Conservation (phyloP, 192 early-diverging fungal genomes). For the Entomortierella lignicola region DNA sequence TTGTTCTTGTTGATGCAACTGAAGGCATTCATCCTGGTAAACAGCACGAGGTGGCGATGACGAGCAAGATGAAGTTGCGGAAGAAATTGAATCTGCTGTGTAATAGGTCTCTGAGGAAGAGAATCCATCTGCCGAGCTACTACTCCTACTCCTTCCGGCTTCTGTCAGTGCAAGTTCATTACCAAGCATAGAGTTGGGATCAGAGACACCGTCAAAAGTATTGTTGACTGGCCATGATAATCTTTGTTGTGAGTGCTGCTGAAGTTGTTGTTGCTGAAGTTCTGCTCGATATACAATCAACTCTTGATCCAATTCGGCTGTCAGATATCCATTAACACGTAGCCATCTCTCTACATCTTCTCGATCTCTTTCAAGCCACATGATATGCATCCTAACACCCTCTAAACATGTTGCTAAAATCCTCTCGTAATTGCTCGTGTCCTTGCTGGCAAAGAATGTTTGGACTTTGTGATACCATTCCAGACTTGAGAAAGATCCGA, state of each 20-base stretch:
- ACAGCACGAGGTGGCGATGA: slow-evolving; percentile 19
- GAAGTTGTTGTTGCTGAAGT: neutral
- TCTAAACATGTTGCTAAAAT: slow-evolving; percentile 70
- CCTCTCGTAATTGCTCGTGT: slow-evolving; percentile 61
- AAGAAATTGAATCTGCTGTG: slow-evolving; percentile 6
- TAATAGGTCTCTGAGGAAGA: slow-evolving; percentile 14
- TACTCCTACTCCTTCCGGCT: slow-evolving; percentile 12
- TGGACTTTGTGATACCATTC: slow-evolving; percentile 65
- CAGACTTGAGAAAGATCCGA: slow-evolving; percentile 59
- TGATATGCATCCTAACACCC: slow-evolving; percentile 64
- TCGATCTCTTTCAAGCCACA: slow-evolving; percentile 45
- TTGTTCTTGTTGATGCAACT: neutral
- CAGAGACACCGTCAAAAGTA: neutral
- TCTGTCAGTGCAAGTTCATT: neutral
- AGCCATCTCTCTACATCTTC: slow-evolving; percentile 46
- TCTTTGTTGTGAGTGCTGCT: neutral
- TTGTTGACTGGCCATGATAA: neutral
- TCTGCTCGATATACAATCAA: neutral
- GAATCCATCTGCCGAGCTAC: slow-evolving; percentile 27
- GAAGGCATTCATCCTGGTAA: slow-evolving; percentile 5
- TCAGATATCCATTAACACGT: slow-evolving; percentile 31
- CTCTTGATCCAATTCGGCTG: neutral
- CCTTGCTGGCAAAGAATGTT: slow-evolving; percentile 62
- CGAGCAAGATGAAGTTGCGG: slow-evolving; percentile 28
- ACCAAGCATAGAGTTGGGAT: neutral